Conservation (phyloP, 2,329 filamentous ascomycete genomes). For the Truncatella angustata region DNA sequence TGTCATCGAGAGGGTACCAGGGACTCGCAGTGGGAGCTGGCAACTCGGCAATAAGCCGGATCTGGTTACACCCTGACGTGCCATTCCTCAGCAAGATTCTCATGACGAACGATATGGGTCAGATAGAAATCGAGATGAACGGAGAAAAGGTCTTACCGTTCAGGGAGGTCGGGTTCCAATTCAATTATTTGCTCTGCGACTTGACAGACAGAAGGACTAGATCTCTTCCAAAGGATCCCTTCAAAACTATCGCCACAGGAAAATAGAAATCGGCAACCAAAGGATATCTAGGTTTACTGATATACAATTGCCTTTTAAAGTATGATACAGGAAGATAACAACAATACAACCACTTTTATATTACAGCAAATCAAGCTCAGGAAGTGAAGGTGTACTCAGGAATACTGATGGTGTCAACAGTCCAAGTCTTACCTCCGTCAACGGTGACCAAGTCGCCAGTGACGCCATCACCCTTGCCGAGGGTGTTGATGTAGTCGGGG, state of each 20-base stretch:
- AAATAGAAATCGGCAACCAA: too few species aligned
- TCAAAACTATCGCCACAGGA: not conserved
- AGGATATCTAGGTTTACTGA: too few species aligned
- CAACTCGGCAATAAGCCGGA: not conserved
- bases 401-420: conserved; percentile 35
- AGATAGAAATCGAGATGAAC: not conserved
- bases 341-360: too few species aligned
- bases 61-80: conserved; percentile 1
- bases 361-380: too few species aligned
- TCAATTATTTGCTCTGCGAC: not conserved
- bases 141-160: not conserved
- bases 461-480: conserved; percentile 35
- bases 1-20: not conserved
- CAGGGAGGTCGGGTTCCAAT: not conserved
- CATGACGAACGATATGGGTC: not conserved
- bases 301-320: too few species aligned
- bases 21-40: not conserved
- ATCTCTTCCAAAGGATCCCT: not conserved
- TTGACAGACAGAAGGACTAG: not conserved
- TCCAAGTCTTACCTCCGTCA: conserved; percentile 42
- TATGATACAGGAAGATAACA: too few species aligned
- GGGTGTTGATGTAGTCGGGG: conserved; percentile 36
- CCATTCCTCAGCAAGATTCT: not conserved
- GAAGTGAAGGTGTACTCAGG: conserved; percentile 23
- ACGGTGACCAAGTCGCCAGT: conserved; percentile 37